Percentiles rank a stretch among this genome's conserved stretches.
phyloP scores from a whole-genome alignment of 441 rosid species.

The Gossypium schwendimanii region DNA sequence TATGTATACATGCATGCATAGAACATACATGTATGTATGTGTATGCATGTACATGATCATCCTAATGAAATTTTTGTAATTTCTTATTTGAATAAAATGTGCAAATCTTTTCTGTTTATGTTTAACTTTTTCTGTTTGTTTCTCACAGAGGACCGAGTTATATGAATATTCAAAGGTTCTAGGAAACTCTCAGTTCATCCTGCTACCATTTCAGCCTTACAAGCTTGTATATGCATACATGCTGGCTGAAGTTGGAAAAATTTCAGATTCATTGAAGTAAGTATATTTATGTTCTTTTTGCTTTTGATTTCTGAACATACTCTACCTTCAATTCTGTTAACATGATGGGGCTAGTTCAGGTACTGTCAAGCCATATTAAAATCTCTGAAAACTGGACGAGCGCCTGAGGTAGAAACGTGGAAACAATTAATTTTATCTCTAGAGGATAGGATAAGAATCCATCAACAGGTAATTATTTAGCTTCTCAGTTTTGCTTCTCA shows the following conservation, averaged over 20 bases:
- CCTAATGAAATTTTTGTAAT: neutral
- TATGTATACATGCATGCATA: neutral
- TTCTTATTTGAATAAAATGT: neutral
- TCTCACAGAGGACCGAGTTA: constrained; percentile 73
- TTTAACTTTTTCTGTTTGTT: constrained; percentile 6
- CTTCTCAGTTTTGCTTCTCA: neutral
- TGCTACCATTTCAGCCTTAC: constrained; percentile 74
- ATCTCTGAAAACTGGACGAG: constrained; percentile 78
- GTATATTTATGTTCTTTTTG: constrained; percentile 13
- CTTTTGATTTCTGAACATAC: constrained; percentile 11
- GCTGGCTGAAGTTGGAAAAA: constrained; percentile 78
- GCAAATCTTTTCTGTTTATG: neutral
- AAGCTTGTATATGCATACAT: constrained; percentile 70
- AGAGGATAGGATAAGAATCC: constrained; percentile 78
- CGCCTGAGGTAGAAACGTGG: constrained; percentile 79
- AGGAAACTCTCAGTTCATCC: constrained; percentile 70
- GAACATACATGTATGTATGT: neutral
- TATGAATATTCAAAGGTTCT: constrained; percentile 74
- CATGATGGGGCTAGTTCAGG: constrained; percentile 35
- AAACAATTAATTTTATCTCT: constrained; percentile 57
- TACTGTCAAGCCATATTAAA: constrained; percentile 83
- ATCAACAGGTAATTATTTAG: constrained; percentile 64
- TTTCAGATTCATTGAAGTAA: constrained; percentile 75
- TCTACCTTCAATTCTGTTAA: constrained; percentile 17
- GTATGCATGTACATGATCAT: constrained; percentile 1